These are phyloP conservation scores for Pythium phragmitis DNA, from an alignment of 352 stramenopile species.

Conservation along the genomic window DNA sequence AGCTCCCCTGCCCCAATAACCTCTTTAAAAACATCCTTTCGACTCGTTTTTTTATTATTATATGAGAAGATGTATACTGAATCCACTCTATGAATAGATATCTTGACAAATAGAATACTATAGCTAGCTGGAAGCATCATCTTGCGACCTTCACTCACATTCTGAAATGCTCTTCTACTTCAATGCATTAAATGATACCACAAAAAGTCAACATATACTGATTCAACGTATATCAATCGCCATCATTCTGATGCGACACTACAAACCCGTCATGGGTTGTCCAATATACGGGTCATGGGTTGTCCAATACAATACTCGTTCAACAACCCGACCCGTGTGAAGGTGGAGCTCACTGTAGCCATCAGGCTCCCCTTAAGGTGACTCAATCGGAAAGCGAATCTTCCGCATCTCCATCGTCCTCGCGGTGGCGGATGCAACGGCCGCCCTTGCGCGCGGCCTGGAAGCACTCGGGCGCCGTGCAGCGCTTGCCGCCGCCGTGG, in stretches of 20 bases:
- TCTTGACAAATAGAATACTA: background rate
- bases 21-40: no score
- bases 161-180: background rate
- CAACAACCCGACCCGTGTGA: constrained; percentile 8
- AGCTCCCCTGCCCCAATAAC: no score
- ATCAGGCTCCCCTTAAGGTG: background rate
- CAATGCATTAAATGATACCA: background rate
- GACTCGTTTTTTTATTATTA: no score
- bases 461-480: constrained; percentile 65
- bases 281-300: background rate
- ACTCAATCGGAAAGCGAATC: background rate
- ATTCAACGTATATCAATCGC: constrained; percentile 3
- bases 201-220: constrained; percentile 18
- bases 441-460: constrained; percentile 74
- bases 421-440: constrained; percentile 80
- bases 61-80: no score
- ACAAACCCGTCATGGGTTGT: background rate
- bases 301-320: background rate
- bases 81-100: background rate
- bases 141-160: constrained; percentile 22
- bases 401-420: constrained; percentile 34
- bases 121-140: no score
- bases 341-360: constrained; percentile 11
- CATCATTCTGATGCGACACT: constrained; percentile 19
- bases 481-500: constrained; percentile 77